Base-by-base conservation (phyloP, 305 asterid genomes). In the Coffea humblotiana region DNA sequence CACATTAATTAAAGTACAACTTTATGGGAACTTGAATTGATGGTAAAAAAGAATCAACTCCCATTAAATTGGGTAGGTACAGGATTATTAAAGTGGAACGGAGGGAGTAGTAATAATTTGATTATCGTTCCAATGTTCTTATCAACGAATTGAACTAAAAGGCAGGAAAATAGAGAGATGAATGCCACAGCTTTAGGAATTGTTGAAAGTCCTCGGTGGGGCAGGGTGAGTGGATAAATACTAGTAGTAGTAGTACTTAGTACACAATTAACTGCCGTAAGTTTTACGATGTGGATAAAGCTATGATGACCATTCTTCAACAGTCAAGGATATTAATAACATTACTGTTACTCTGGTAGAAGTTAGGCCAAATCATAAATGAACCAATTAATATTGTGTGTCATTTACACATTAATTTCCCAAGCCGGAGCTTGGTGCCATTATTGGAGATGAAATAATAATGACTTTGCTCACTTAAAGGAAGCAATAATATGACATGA, bases 351-450 rank as follows among this genome's bases (percentile, higher is more conserved):
- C 74, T 18, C 40, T 37, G 58, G 11, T 13, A 6, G 58, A 14
- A 4, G 80, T 77, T 77, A 19, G 80, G 49, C 65, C 40, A 60
- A 19, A 61, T 48, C 80, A 65, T 65, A 65, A 76, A 48, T 43
- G 73, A 52, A 25, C 13, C 64, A 32, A 1, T 29, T n/a, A n/a
- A 29, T 29, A 32, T 32, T 1, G 51, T 6, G 14, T 14, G 8
- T 29, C 16, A 51, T 51, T 29, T 29, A n/a, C 19, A 49, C 79
- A 15, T 23, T n/a, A 76, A 58, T 65, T 25, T 71, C 71, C 47
- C 61, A 76, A 63, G 79, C 79, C 45, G 63, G 56, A 47, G n/a
- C 32, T 47, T 72, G 2, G 18, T 71, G 70, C 32, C 72, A n/a
- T 76, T 47, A 63, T 64, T 76, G 72, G 72, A 68, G 11, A 16